Conservation (phyloP, 768 basidiomycete genomes). For the Suillus tomentosus region DNA sequence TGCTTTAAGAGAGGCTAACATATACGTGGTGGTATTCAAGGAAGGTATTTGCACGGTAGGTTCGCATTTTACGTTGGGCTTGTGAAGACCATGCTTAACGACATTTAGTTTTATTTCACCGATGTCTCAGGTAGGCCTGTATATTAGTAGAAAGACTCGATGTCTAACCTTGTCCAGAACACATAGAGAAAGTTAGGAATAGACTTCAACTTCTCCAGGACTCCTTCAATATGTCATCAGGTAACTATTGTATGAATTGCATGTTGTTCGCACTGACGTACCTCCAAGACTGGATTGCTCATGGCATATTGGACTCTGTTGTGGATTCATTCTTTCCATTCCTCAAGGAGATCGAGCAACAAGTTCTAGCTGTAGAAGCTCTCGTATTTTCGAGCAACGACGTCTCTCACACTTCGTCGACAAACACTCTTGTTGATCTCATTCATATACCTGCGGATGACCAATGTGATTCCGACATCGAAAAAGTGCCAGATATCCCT, state of each 20-base stretch:
- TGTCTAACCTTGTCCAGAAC: slow-evolving; percentile 49
- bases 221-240: slow-evolving; percentile 68
- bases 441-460: neutral
- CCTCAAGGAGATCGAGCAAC: slow-evolving; percentile 76
- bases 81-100: neutral
- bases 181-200: slow-evolving; percentile 74
- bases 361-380: slow-evolving; percentile 76
- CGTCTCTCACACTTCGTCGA: slow-evolving; percentile 5
- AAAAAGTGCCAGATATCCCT: slow-evolving; percentile 8
- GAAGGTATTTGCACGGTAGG: slow-evolving; percentile 82
- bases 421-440: slow-evolving; percentile 1
- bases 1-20: slow-evolving; percentile 70
- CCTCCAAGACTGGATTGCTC: slow-evolving; percentile 85
- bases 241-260: slow-evolving; percentile 39
- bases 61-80: slow-evolving; percentile 12
- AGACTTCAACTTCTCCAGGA: slow-evolving; percentile 66
- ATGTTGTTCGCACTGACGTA: neutral
- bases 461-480: neutral
- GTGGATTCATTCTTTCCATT: slow-evolving; percentile 93
- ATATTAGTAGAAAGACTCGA: neutral
- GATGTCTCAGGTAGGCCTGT: slow-evolving; percentile 63
- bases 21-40: slow-evolving; percentile 88
- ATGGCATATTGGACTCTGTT: slow-evolving; percentile 88
- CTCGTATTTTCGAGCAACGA: slow-evolving; percentile 50
- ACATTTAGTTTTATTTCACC: slow-evolving; percentile 80